phyloP scores from a whole-genome alignment of 495 filamentous ascomycete genomes.

The Lasiosphaeriaceae sp. region DNA sequence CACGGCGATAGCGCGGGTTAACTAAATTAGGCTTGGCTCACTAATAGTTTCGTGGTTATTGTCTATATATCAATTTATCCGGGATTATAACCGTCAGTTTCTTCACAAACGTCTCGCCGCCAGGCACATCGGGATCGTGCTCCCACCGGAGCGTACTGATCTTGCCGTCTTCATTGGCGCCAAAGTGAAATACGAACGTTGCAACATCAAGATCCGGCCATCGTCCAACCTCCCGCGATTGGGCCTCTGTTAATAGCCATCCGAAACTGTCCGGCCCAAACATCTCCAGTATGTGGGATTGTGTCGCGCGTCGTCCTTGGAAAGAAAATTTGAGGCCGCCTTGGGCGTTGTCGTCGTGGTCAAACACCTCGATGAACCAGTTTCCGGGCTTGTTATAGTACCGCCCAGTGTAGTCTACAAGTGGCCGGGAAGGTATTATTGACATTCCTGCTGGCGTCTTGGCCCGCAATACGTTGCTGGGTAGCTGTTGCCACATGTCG shows the following conservation, averaged over 20 bases:
- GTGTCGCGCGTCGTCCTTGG: neutral
- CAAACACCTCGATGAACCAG: conserved; percentile 1
- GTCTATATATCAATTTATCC: too few relatives aligned
- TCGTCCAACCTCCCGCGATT: neutral
- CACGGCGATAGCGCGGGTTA: too few relatives aligned
- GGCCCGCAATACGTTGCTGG: neutral
- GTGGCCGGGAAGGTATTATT: neutral
- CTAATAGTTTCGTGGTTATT: too few relatives aligned
- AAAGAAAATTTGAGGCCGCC: neutral
- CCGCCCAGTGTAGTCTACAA: neutral
- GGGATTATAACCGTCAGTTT: too few relatives aligned
- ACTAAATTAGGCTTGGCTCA: too few relatives aligned
- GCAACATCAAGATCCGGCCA: conserved; percentile 3
- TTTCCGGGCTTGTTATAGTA: neutral
- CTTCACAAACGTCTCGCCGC: neutral
- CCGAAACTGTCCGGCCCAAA: neutral
- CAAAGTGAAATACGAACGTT: conserved; percentile 2
- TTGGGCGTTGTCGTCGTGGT: too few relatives aligned
- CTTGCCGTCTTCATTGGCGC: neutral
- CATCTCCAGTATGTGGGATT: neutral
- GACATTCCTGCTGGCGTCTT: neutral
- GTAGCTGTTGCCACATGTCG: neutral
- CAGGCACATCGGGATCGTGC: neutral
- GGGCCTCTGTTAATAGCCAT: neutral
- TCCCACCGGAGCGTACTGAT: neutral